Percentiles rank a stretch among this genome's conserved stretches.
Conservation (phyloP, 1,139 yeast genomes). For the Candida gigantensis region DNA sequence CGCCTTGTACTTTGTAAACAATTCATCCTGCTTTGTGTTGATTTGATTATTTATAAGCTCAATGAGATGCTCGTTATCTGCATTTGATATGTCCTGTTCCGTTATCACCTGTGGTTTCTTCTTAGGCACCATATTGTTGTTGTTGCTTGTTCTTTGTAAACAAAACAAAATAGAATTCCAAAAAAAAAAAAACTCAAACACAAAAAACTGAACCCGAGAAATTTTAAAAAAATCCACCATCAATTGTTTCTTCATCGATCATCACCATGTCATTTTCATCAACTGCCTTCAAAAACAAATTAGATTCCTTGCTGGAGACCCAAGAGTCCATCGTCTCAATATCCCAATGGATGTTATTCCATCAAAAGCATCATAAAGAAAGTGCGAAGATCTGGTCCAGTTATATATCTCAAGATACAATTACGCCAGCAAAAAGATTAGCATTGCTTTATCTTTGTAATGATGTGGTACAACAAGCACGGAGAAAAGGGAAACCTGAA, state of each 20-base stretch:
- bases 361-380: slow-evolving; percentile 62
- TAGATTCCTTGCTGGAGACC: slow-evolving; percentile 66
- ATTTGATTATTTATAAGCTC: slow-evolving; percentile 35
- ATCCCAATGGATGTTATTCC: slow-evolving; percentile 84
- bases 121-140: slow-evolving; percentile 3
- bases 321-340: slow-evolving; percentile 83
- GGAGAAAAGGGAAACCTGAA: slow-evolving; percentile 62
- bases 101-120: slow-evolving; percentile 16
- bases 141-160: slow-evolving; percentile 2
- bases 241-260: background rate
- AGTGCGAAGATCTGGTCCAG: slow-evolving; percentile 66
- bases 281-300: slow-evolving; percentile 56
- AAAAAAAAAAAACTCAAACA: slow-evolving; percentile 1
- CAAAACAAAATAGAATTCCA: background rate
- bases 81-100: slow-evolving; percentile 34
- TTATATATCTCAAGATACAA: slow-evolving; percentile 35
- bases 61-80: slow-evolving; percentile 28
- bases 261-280: slow-evolving; percentile 61
- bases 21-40: slow-evolving; percentile 37
- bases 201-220: too few relatives aligned
- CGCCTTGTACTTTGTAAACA: slow-evolving; percentile 31
- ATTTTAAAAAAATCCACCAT: background rate
- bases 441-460: slow-evolving; percentile 73
- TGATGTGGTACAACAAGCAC: slow-evolving; percentile 81
- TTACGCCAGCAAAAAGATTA: slow-evolving; percentile 44